A percentile compares a stretch with the other conserved stretches of the same genome.
phyloP scores from a whole-genome alignment of 768 basidiomycete species.

The Psilocybe cubensis region DNA sequence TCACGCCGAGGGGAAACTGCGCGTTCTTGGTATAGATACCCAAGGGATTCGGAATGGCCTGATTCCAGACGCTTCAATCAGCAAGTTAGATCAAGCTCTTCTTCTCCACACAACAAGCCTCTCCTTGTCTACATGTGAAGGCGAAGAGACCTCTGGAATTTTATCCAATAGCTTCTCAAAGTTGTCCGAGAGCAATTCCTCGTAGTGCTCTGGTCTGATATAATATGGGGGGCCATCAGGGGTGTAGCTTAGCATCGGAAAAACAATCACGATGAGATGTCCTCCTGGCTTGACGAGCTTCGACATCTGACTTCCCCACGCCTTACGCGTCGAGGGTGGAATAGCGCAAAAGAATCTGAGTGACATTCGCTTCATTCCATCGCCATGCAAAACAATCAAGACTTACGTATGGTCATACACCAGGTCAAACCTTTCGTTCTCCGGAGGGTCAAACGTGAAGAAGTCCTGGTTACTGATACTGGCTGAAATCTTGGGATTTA shows the following conservation, averaged over 20 bases:
- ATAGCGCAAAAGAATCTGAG: constrained; percentile 77
- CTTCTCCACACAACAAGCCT: constrained; percentile 57
- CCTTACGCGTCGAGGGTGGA: constrained; percentile 50
- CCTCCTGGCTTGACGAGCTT: constrained; percentile 63
- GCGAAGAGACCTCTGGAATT: constrained; percentile 42
- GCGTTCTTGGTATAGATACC: too few relatives aligned
- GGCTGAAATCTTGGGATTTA: constrained; percentile 32
- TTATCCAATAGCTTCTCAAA: constrained; percentile 42
- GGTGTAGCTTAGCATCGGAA: constrained; percentile 47
- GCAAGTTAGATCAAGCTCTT: neutral
- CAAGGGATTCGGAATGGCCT: too few relatives aligned
- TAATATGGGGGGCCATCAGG: constrained; percentile 66
- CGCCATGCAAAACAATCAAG: neutral
- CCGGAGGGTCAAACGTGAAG: constrained; percentile 46
- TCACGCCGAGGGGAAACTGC: too few relatives aligned
- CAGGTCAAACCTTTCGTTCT: constrained; percentile 50
- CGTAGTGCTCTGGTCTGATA: constrained; percentile 60
- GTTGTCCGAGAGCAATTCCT: constrained; percentile 54
- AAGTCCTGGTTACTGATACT: constrained; percentile 53
- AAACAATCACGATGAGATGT: constrained; percentile 62
- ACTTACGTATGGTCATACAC: constrained; percentile 68
- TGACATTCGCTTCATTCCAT: constrained; percentile 13
- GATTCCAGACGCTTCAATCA: too few relatives aligned
- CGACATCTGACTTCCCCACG: constrained; percentile 63
- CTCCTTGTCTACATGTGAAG: constrained; percentile 50